Percentiles rank a stretch among this genome's conserved stretches.
These are phyloP conservation scores for Colletotrichum aenigma DNA, from an alignment of 2,329 filamentous ascomycete species.

Conservation along the genomic window DNA sequence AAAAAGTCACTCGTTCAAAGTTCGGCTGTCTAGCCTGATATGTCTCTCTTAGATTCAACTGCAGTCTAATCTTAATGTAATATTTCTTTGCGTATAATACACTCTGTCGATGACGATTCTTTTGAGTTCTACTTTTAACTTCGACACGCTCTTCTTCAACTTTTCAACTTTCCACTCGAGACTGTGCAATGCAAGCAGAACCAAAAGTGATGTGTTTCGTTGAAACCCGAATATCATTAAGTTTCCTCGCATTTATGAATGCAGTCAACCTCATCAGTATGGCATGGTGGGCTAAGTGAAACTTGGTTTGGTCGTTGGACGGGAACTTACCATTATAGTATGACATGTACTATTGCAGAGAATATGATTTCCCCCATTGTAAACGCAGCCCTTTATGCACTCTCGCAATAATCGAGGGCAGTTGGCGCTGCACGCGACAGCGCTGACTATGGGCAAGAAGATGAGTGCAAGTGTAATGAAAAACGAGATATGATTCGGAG, in stretches of 20 bases:
- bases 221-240: fast-evolving
- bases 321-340: not conserved
- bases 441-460: fast-evolving
- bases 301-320: not conserved
- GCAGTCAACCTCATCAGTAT: fast-evolving
- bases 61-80: not conserved
- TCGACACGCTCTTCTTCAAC: not conserved
- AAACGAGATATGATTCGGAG: fast-evolving
- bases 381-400: not conserved
- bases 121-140: fast-evolving
- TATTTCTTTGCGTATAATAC: not conserved
- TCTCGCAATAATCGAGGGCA: not conserved
- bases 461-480: fast-evolving
- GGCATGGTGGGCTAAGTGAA: fast-evolving
- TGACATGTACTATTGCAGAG: fast-evolving
- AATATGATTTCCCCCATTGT: not conserved
- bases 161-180: not conserved
- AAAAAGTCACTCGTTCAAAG: not conserved
- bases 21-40: not conserved
- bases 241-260: not conserved
- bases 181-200: not conserved
- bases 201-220: not conserved
- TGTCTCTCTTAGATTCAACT: not conserved
- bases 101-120: fast-evolving
- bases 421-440: not conserved